These are phyloP conservation scores for Venturia oleaginea DNA, from an alignment of 2,329 filamentous ascomycete genomes.

Conservation along the genomic window DNA sequence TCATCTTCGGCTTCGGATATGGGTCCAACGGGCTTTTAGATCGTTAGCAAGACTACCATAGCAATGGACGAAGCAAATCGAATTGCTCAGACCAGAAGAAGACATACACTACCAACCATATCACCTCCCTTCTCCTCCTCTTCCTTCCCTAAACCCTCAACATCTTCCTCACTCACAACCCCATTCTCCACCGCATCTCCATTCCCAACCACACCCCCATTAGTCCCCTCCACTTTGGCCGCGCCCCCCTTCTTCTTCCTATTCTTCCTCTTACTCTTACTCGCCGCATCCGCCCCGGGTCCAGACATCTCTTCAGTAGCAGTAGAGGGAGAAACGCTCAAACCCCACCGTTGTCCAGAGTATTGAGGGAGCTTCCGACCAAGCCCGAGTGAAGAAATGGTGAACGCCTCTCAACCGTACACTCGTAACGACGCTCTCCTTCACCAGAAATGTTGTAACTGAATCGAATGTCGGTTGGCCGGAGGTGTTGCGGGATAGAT, in stretches of 20 bases:
- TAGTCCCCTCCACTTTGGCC: conserved; percentile 13
- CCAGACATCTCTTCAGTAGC: neutral
- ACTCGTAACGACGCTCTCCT: neutral
- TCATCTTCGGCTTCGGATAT: conserved; percentile 9
- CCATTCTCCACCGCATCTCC: conserved; percentile 25
- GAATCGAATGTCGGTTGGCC: neutral
- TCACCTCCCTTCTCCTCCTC: conserved; percentile 9
- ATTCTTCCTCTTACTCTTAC: conserved; percentile 33
- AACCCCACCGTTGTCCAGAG: too few species aligned
- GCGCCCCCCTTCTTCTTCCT: conserved; percentile 29
- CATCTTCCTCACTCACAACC: conserved; percentile 27
- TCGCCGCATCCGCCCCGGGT: conserved; percentile 14
- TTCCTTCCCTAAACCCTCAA: conserved; percentile 25
- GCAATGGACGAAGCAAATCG: too few species aligned
- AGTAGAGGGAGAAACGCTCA: neutral
- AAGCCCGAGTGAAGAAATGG: conserved; percentile 1
- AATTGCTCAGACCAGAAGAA: neutral
- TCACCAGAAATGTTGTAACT: too few species aligned
- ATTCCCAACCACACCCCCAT: conserved; percentile 27
- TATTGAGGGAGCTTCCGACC: neutral
- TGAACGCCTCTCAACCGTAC: neutral
- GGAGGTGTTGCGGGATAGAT: neutral
- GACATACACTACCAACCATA: neutral
- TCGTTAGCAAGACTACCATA: neutral
- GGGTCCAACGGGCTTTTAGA: neutral